These are phyloP conservation scores for Lobulomyces angularis DNA, from an alignment of 192 early-diverging fungal genomes.

Conservation along the genomic window DNA sequence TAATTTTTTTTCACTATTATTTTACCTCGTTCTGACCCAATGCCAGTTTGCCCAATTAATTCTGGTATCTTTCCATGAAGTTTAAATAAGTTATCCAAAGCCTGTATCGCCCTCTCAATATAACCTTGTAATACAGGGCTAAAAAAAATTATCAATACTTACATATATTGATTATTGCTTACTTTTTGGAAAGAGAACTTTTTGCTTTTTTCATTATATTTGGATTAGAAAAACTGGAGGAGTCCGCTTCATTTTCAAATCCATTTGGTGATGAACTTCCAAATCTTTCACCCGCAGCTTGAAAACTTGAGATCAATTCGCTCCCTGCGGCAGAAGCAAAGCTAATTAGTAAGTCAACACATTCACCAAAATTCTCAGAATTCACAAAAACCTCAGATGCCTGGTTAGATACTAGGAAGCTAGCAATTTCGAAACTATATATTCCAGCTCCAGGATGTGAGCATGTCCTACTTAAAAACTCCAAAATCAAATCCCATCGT, in stretches of 20 bases:
- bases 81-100: slow-evolving; percentile 52
- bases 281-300: neutral
- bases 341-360: slow-evolving; percentile 54
- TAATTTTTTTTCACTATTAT: neutral
- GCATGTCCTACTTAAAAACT: slow-evolving; percentile 37
- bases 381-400: slow-evolving; percentile 26
- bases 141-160: slow-evolving; percentile 12
- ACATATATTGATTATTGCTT: neutral
- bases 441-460: slow-evolving; percentile 48
- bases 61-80: slow-evolving; percentile 46
- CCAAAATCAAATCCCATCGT: slow-evolving; percentile 38
- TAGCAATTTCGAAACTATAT: slow-evolving; percentile 51
- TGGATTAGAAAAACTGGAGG: neutral
- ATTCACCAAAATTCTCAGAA: slow-evolving; percentile 58
- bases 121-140: slow-evolving; percentile 31
- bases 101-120: slow-evolving; percentile 48
- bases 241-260: slow-evolving; percentile 7
- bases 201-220: slow-evolving; percentile 2
- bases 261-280: slow-evolving; percentile 4
- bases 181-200: neutral
- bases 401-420: slow-evolving; percentile 38
- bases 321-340: slow-evolving; percentile 42
- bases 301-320: slow-evolving; percentile 1
- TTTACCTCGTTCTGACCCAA: slow-evolving; percentile 29
- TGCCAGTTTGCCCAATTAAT: slow-evolving; percentile 20